Evolutionary conservation across 352 stramenopile genomes (phyloP).

Genomic region (Phytophthora macrochlamydospora): DNA sequence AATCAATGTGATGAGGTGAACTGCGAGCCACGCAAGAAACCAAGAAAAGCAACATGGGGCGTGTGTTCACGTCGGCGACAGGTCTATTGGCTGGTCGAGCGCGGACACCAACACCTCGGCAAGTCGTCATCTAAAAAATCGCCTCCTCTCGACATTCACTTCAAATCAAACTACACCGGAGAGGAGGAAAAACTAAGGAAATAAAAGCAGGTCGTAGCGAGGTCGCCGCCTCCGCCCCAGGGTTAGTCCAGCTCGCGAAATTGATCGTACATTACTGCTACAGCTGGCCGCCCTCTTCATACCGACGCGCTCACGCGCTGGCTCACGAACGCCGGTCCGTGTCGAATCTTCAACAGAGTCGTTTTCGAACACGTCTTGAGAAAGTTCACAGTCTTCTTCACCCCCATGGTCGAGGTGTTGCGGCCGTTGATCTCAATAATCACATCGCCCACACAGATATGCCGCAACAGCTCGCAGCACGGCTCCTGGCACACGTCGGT

Average conservation of each 20-base stretch:
- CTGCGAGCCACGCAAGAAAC: neutral
- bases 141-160: constrained; percentile 50
- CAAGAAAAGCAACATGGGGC: neutral
- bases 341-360: constrained; percentile 85
- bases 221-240: neutral
- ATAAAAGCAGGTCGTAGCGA: constrained; percentile 25
- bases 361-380: constrained; percentile 87
- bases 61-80: constrained; percentile 25
- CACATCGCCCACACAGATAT: constrained; percentile 85
- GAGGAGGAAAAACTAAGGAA: constrained; percentile 35
- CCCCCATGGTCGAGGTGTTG: constrained; percentile 88
- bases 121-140: constrained; percentile 32
- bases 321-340: constrained; percentile 72
- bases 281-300: constrained; percentile 37
- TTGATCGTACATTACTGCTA: constrained; percentile 51
- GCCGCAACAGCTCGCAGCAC: constrained; percentile 82
- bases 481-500: constrained; percentile 84
- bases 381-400: constrained; percentile 91
- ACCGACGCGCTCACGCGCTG: constrained; percentile 79
- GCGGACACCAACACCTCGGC: constrained; percentile 4
- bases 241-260: constrained; percentile 21
- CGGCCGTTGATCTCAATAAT: constrained; percentile 90
- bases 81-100: constrained; percentile 11
- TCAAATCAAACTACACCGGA: constrained; percentile 43
- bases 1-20: neutral